These are phyloP conservation scores for Candida montana DNA, from an alignment of 805 yeast species.

Conservation along the genomic window DNA sequence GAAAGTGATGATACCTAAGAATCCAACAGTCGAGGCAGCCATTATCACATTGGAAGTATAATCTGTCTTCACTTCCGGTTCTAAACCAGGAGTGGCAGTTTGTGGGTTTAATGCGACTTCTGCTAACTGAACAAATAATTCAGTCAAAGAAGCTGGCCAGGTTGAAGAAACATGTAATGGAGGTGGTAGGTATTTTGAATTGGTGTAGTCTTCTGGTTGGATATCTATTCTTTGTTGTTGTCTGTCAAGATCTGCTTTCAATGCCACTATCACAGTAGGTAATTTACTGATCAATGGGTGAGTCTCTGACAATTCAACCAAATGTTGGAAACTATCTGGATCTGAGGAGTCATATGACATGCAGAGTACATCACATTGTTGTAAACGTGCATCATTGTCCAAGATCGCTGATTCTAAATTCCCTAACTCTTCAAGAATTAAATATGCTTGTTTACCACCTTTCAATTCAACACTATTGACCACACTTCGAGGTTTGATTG, in stretches of 20 bases:
- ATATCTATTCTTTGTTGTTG: conserved; percentile 84
- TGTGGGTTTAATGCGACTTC: conserved; percentile 83
- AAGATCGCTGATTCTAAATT: conserved; percentile 79
- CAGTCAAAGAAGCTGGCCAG: conserved; percentile 85
- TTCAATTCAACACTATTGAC: conserved; percentile 89
- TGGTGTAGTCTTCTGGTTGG: conserved; percentile 85
- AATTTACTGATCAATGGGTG: conserved; percentile 56
- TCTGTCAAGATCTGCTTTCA: conserved; percentile 92
- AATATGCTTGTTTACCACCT: conserved; percentile 93
- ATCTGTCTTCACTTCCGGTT: conserved; percentile 53
- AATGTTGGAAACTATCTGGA: conserved; percentile 86
- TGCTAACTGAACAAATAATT: conserved; percentile 78
- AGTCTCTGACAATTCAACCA: conserved; percentile 61
- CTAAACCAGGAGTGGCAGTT: conserved; percentile 70
- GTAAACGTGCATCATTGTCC: conserved; percentile 61
- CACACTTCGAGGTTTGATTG: conserved; percentile 73
- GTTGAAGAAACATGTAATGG: conserved; percentile 88
- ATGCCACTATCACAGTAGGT: conserved; percentile 85
- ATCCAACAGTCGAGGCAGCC: conserved; percentile 66
- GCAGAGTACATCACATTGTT: conserved; percentile 88
- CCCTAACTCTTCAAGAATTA: conserved; percentile 86
- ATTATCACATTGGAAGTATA: conserved; percentile 47
- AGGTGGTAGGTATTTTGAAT: conserved; percentile 59
- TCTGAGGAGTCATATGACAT: conserved; percentile 91
- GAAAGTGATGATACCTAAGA: conserved; percentile 55